Evolutionary conservation across 805 yeast species (phyloP).

Genomic region (Pichia ethanolica): DNA sequence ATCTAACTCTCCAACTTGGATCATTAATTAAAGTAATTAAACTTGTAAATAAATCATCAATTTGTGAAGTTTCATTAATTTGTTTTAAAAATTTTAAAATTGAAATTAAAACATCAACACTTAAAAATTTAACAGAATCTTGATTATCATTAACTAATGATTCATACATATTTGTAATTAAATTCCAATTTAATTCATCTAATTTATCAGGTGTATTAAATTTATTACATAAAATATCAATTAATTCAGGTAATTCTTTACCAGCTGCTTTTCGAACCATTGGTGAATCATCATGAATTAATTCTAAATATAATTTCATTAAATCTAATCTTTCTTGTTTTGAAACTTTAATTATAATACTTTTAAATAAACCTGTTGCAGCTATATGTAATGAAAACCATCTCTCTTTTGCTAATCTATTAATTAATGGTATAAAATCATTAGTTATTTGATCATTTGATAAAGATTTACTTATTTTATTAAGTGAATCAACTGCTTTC

Average conservation of each 20-base stretch:
- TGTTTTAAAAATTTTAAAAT: slow-evolving; percentile 63
- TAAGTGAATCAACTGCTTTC: slow-evolving; percentile 82
- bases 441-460: slow-evolving; percentile 55
- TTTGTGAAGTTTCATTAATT: slow-evolving; percentile 50
- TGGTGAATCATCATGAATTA: slow-evolving; percentile 88
- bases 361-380: slow-evolving; percentile 78
- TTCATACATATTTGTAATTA: slow-evolving; percentile 76
- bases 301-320: slow-evolving; percentile 56
- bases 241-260: slow-evolving; percentile 65
- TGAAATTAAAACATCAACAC: slow-evolving; percentile 82
- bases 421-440: slow-evolving; percentile 68
- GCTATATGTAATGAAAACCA: slow-evolving; percentile 95
- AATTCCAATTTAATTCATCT: slow-evolving; percentile 63
- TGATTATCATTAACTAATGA: slow-evolving; percentile 75
- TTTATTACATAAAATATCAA: slow-evolving; percentile 42
- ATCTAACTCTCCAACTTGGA: slow-evolving; percentile 96
- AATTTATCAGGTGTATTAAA: slow-evolving; percentile 34
- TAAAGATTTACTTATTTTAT: slow-evolving; percentile 58
- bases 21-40: slow-evolving; percentile 72
- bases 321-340: slow-evolving; percentile 51
- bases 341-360: slow-evolving; percentile 55
- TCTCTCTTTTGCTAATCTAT: slow-evolving; percentile 72
- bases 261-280: slow-evolving; percentile 98
- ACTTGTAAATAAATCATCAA: slow-evolving; percentile 54
- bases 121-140: slow-evolving; percentile 87